phyloP scores from a whole-genome alignment of 345 rosid species.

The Passiflora organensis region DNA sequence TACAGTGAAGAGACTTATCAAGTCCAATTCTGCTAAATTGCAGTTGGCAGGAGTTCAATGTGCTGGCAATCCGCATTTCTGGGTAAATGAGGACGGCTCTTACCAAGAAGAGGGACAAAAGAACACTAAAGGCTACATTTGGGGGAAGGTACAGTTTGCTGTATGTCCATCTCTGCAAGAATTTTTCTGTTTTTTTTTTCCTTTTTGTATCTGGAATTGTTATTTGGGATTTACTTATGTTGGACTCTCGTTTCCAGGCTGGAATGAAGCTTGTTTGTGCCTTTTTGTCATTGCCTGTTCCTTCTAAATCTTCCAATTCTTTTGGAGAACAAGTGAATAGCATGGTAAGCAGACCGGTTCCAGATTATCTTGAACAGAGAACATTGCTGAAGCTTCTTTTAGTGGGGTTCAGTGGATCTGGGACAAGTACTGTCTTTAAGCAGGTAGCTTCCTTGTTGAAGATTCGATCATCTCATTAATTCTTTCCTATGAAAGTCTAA shows the following conservation, averaged over 20 bases:
- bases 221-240: constrained; percentile 16
- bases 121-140: constrained; percentile 92
- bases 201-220: not conserved
- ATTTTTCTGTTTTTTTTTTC: not conserved
- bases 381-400: constrained; percentile 71
- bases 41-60: constrained; percentile 99
- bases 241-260: constrained; percentile 44
- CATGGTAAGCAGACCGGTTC: constrained; percentile 52
- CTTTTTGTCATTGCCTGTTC: constrained; percentile 87
- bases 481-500: too few relatives aligned
- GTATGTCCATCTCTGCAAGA: not conserved
- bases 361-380: constrained; percentile 73
- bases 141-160: constrained; percentile 78
- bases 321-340: constrained; percentile 51
- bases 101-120: constrained; percentile 99
- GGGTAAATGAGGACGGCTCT: constrained; percentile 99
- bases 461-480: too few relatives aligned
- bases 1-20: constrained; percentile 10
- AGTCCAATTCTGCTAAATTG: constrained; percentile 23
- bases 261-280: constrained; percentile 92
- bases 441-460: constrained; percentile 48
- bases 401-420: constrained; percentile 86
- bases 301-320: constrained; percentile 64
- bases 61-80: constrained; percentile 99
- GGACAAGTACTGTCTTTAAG: constrained; percentile 94